Conservation (phyloP, 257 asterid genomes). For the Craterostigma plantagineum region DNA sequence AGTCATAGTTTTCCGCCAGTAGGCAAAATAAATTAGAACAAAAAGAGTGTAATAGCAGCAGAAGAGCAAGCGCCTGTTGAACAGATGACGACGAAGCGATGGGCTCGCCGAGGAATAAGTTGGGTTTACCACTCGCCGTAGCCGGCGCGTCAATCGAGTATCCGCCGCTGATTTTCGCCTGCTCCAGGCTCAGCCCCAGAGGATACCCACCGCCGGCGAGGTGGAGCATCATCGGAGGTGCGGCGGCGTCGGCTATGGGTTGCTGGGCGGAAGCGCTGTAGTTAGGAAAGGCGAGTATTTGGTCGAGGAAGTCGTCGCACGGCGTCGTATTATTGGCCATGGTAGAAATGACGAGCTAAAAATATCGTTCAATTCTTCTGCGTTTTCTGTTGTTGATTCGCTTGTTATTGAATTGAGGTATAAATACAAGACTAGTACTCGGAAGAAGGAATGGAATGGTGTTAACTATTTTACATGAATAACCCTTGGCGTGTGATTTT, state of each 20-base stretch:
- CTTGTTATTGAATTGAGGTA: too few relatives aligned
- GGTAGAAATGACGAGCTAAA: not conserved
- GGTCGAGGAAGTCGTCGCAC: conserved; percentile 86
- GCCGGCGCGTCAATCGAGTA: conserved; percentile 24
- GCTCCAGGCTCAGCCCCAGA: conserved; percentile 78
- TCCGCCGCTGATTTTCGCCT: conserved; percentile 46
- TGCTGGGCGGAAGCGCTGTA: conserved; percentile 23
- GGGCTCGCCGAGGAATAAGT: conserved; percentile 38
- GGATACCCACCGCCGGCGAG: conserved; percentile 61
- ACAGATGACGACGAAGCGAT: conserved; percentile 39
- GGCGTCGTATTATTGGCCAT: conserved; percentile 63
- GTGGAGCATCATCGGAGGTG: conserved; percentile 40
- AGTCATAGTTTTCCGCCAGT: not conserved
- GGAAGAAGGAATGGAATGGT: too few relatives aligned
- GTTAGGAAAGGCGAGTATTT: conserved; percentile 57
- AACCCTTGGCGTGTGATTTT: too few relatives aligned
- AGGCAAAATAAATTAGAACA: not conserved
- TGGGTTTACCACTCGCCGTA: conserved; percentile 47
- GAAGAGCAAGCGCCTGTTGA: conserved; percentile 38
- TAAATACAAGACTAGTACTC: too few relatives aligned
- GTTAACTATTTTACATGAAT: too few relatives aligned
- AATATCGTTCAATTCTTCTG: not conserved
- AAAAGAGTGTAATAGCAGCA: too few relatives aligned
- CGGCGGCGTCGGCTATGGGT: conserved; percentile 25
- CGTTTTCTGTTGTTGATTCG: too few relatives aligned